Evolutionary conservation across 768 basidiomycete genomes (phyloP).

Genomic region (Chalciporus piperatus): DNA sequence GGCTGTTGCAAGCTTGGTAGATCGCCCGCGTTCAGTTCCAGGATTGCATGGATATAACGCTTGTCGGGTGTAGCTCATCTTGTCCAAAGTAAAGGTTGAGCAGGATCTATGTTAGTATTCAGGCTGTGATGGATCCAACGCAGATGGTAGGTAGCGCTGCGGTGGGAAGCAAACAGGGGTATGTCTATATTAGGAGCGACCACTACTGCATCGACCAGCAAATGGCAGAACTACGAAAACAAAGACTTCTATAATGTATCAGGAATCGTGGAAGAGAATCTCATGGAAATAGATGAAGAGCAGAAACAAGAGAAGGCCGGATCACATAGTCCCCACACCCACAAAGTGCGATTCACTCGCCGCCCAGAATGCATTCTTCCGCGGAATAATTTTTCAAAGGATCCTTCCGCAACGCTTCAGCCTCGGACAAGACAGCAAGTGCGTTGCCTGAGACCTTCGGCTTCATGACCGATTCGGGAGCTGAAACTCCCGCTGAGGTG

Average conservation of each 20-base stretch:
- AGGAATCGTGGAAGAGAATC: background rate
- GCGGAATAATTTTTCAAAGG: constrained; percentile 74
- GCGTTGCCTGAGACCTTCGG: constrained; percentile 49
- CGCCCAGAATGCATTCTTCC: constrained; percentile 20
- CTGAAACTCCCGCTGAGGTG: constrained; percentile 27
- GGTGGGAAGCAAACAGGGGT: constrained; percentile 16
- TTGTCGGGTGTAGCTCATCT: constrained; percentile 51
- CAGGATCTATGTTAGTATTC: background rate
- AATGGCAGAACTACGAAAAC: no score
- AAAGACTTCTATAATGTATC: constrained; percentile 2
- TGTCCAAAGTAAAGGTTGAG: background rate
- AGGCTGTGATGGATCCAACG: background rate
- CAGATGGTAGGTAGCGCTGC: constrained; percentile 4
- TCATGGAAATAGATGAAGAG: constrained; percentile 14
- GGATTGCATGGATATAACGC: constrained; percentile 69
- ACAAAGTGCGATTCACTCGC: constrained; percentile 16
- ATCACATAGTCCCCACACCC: background rate
- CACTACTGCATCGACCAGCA: background rate
- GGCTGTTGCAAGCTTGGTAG: constrained; percentile 69
- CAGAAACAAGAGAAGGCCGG: constrained; percentile 4
- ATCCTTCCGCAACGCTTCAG: constrained; percentile 75
- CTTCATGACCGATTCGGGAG: constrained; percentile 66
- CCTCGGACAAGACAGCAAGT: constrained; percentile 53
- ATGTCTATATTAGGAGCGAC: constrained; percentile 8
- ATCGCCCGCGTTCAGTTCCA: constrained; percentile 58